Evolutionary conservation across 345 rosid genomes (phyloP), one percentile per base, ranked within the genome.

Genomic region (Hibiscus mutabilis): DNA sequence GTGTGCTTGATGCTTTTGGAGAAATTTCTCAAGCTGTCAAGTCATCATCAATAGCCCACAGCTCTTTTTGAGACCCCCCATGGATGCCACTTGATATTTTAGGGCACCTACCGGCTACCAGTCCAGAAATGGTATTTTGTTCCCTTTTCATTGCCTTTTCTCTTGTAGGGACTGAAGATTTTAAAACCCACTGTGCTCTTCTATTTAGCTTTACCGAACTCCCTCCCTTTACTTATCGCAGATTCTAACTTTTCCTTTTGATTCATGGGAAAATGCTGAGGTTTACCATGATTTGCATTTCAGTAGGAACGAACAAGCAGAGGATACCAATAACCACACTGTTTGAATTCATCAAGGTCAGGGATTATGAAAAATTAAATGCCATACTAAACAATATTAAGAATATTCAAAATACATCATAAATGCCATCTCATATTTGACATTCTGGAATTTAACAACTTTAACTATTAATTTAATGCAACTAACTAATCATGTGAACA

Each of bases 1-100:
- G 42, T 44, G 53, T 44, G 47, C 74, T 40, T 27, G 49, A 58
- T 60, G 51, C 77, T 61, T 59, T 42, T 22, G 27, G 66, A 60
- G 62, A 65, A 65, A 71, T 33, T 37, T 35, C 8, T 49, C 4
- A 6, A 33, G n/a, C n/a, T n/a, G n/a, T n/a, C n/a, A n/a, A n/a
- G n/a, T n/a, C n/a, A n/a, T n/a, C n/a, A n/a, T n/a, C 8, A 57
- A 60, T 60, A n/a, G n/a, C 56, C 61, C 73, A 60, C 62, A n/a
- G 60, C 29, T 6, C 49, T 21, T 46, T 52, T 25, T 56, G 8
- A 11, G 56, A 70, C 56, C 51, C 51, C 25, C 57, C 16, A 2
- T 47, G 27, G 40, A 24, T 52, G n/a, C 55, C 73, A 69, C 33
- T 46, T 49, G 11, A 52, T 2, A 11, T 61, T 37, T 57, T 53